Evolutionary conservation across 148 eudicot species (phyloP).

Genomic region (Cornus controversa): DNA sequence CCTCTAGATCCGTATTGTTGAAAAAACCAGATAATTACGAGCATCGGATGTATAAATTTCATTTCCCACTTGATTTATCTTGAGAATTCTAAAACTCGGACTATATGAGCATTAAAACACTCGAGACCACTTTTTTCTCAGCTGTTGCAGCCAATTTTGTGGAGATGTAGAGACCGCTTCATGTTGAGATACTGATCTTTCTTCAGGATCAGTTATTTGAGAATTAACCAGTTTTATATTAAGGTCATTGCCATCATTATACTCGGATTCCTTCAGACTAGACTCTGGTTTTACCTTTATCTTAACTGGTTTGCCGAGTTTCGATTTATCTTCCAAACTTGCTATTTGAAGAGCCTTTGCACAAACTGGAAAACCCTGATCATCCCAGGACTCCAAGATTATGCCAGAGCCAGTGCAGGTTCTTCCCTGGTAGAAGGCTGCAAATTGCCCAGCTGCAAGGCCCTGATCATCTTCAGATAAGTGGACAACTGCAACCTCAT

Average conservation of each 20-base stretch:
- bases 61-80: background rate
- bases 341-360: slow-evolving; percentile 66
- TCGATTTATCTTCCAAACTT: slow-evolving; percentile 54
- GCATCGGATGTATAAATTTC: background rate
- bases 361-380: slow-evolving; percentile 80
- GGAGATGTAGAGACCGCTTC: slow-evolving; percentile 19
- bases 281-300: slow-evolving; percentile 50
- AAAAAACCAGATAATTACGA: background rate
- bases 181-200: slow-evolving; percentile 12
- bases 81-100: background rate
- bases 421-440: slow-evolving; percentile 74
- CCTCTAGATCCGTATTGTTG: background rate
- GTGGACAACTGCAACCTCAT: slow-evolving; percentile 61
- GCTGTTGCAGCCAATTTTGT: slow-evolving; percentile 32
- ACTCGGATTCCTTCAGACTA: slow-evolving; percentile 10
- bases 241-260: background rate
- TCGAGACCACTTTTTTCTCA: slow-evolving; percentile 21
- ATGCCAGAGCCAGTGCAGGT: slow-evolving; percentile 88
- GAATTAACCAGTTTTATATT: slow-evolving; percentile 1
- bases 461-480: slow-evolving; percentile 94
- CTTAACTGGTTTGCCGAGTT: slow-evolving; percentile 84
- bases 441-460: slow-evolving; percentile 94
- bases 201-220: background rate
- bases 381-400: slow-evolving; percentile 85
- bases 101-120: slow-evolving; percentile 14